Evolutionary conservation across 306 rosid species (phyloP), one percentile per base, ranked within the genome.

Genomic region (Phaseolus lunatus): DNA sequence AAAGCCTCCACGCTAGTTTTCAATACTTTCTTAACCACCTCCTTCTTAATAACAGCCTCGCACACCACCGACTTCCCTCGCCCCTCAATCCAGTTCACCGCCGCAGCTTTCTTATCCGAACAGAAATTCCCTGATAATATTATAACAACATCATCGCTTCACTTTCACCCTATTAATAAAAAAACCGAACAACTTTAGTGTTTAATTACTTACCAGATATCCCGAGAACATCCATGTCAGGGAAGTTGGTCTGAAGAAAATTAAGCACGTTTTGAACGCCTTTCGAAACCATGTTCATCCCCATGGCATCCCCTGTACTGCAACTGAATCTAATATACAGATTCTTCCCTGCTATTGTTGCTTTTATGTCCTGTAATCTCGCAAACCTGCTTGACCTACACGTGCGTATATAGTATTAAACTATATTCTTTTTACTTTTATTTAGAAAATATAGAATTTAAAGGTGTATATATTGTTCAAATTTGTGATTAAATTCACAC

Each of bases 211-310:
- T 52, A 70, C 98, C 92, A 8, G 98, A 92, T 72, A 94, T 80
- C 27, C 98, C 98, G 59, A 94, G 89, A 5, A 94, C 91, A 61
- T 94, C 98, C 98, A 94, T 92, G 85, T 94, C 98, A 3, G 96
- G 85, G 76, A 90, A 94, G 47, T 89, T 93, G 0, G 5, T 65
- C 73, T 88, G 95, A 72, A 92, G 97, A 69, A 70, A 89, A 53
- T 85, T 85, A 45, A 94, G 84, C 24, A 92, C 95, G 50, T 94
- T 90, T 58, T 94, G 97, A 0, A 94, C 98, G 0, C 97, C 97
- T 81, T 94, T 94, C 0, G 98, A 94, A 8, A 94, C 89, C 98
- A 94, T 94, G 85, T 94, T 94, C 98, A 94, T 94, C 23, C 98
- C 98, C 98, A 94, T 94, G 10, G 98, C 98, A 26, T 94, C 98